phyloP scores from a whole-genome alignment of 108 stramenopile genomes.

The Fragilariopsis cylindrus region DNA sequence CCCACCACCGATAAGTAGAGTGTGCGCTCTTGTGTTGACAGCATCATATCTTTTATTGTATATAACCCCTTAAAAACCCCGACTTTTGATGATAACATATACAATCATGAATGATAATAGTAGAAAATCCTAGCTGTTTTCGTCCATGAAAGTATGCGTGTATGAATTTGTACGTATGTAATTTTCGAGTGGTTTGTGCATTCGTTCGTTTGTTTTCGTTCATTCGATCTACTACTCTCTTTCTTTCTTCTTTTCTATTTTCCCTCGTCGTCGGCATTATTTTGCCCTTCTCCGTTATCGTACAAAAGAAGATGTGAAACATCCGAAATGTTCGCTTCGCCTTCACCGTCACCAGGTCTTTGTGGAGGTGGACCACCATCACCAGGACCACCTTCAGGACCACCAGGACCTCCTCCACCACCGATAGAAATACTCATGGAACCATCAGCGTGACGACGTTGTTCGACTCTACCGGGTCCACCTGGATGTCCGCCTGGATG shows the following conservation, averaged over 20 bases:
- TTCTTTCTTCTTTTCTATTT: background rate
- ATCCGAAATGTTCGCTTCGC: constrained; percentile 25
- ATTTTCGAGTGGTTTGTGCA: too few relatives aligned
- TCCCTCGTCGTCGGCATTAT: constrained; percentile 1
- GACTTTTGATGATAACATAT: too few relatives aligned
- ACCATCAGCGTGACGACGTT: constrained; percentile 61
- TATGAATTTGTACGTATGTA: too few relatives aligned
- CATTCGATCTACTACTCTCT: too few relatives aligned
- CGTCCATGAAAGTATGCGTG: too few relatives aligned
- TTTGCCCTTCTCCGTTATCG: constrained; percentile 18
- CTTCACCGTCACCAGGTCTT: background rate
- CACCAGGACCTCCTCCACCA: constrained; percentile 20
- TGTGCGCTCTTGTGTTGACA: too few relatives aligned
- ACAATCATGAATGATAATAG: too few relatives aligned
- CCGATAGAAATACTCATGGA: constrained; percentile 62
- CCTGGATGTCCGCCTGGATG: background rate
- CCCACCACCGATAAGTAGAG: too few relatives aligned
- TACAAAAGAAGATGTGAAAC: constrained; percentile 35
- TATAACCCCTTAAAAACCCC: too few relatives aligned
- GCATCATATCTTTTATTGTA: too few relatives aligned
- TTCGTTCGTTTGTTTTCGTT: too few relatives aligned
- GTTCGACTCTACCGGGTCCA: constrained; percentile 41
- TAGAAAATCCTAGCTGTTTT: too few relatives aligned
- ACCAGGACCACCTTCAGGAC: background rate
- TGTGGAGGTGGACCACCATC: background rate